phyloP scores from a whole-genome alignment of 306 rosid species.

The Castanospermum australe region DNA sequence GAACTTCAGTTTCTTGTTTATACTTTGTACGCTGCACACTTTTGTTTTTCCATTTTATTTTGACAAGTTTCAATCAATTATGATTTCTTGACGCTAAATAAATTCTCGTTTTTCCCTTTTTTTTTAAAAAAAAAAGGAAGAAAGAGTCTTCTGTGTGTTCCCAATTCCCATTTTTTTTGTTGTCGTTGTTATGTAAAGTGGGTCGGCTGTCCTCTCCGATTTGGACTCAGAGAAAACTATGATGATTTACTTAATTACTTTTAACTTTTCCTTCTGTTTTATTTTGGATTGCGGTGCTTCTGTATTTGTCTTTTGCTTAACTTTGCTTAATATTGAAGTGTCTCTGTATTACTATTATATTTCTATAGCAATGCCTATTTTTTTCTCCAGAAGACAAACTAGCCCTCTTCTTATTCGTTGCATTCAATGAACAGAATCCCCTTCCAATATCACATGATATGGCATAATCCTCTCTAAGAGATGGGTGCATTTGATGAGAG shows the following conservation, averaged over 20 bases:
- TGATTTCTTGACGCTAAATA: neutral
- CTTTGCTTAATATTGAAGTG: slow-evolving; percentile 21
- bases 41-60: neutral
- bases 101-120: neutral
- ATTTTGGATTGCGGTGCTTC: slow-evolving; percentile 4
- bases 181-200: neutral
- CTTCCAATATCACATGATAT: neutral
- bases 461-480: neutral
- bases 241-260: neutral
- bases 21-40: neutral
- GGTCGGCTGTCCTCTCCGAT: slow-evolving; percentile 20
- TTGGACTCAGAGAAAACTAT: neutral
- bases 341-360: neutral
- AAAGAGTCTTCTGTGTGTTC: neutral
- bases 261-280: neutral
- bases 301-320: slow-evolving; percentile 5
- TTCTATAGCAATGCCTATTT: neutral
- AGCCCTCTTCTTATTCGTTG: neutral
- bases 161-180: neutral
- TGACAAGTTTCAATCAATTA: neutral
- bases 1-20: neutral
- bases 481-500: neutral
- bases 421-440: neutral
- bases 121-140: neutral
- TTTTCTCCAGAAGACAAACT: neutral